phyloP scores from a whole-genome alignment of 2,329 filamentous ascomycete species.

The Colletotrichum aenigma region DNA sequence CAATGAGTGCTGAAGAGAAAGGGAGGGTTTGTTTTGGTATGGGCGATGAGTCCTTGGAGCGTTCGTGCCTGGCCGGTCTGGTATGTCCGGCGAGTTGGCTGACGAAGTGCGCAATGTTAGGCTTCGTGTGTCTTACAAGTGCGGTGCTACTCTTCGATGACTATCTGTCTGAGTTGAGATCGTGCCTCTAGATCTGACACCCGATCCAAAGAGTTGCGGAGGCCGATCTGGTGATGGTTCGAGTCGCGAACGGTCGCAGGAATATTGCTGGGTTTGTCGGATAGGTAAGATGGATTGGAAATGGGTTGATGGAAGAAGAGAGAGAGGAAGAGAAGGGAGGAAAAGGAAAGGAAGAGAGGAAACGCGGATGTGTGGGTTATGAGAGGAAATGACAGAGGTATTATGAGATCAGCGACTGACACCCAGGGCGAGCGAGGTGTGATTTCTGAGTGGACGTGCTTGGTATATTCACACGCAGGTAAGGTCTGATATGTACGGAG shows the following conservation, averaged over 20 bases:
- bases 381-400: slow-evolving; percentile 6
- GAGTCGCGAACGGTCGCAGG: neutral
- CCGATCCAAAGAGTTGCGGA: neutral
- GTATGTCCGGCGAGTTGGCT: neutral
- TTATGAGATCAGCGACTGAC: slow-evolving; percentile 18
- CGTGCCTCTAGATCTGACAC: neutral
- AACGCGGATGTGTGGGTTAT: neutral
- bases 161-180: neutral
- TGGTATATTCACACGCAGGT: neutral
- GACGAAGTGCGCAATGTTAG: neutral
- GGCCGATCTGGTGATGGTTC: neutral
- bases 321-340: neutral
- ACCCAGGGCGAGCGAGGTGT: slow-evolving; percentile 1
- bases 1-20: slow-evolving; percentile 4
- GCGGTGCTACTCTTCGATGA: neutral
- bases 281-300: neutral
- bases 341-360: neutral
- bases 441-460: slow-evolving; percentile 4
- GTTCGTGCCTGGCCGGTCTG: neutral
- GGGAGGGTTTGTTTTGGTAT: neutral
- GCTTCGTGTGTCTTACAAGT: neutral
- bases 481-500: slow-evolving; percentile 1
- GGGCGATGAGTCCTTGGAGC: neutral
- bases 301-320: neutral
- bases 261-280: neutral